Percentiles rank a stretch among this genome's conserved stretches.
These are phyloP conservation scores for Colletotrichum lindemuthianum DNA, from an alignment of 2,329 filamentous ascomycete genomes.

Conservation along the genomic window DNA sequence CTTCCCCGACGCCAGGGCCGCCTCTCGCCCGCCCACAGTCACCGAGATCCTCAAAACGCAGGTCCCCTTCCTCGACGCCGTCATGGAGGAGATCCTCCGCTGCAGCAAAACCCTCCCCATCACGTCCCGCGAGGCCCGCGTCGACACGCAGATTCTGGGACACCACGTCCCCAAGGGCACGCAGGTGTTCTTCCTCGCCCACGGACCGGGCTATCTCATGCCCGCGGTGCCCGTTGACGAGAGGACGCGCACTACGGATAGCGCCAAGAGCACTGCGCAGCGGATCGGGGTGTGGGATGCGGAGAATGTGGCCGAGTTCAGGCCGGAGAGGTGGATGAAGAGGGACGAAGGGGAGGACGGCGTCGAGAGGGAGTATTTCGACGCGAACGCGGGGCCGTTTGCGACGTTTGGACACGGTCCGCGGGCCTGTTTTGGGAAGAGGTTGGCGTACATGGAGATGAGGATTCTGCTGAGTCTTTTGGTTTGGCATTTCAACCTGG, in stretches of 20 bases:
- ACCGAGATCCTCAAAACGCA: slow-evolving; percentile 37
- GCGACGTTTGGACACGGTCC: slow-evolving; percentile 40
- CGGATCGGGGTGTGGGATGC: slow-evolving; percentile 24
- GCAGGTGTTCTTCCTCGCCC: slow-evolving; percentile 24
- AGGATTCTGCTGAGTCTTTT: slow-evolving; percentile 39
- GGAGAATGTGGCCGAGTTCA: slow-evolving; percentile 31
- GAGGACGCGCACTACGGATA: slow-evolving; percentile 31
- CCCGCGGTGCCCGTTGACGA: slow-evolving; percentile 29
- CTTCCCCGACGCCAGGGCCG: slow-evolving; percentile 31
- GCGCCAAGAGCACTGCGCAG: not conserved
- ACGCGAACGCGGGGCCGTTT: slow-evolving; percentile 40
- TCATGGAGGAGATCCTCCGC: slow-evolving; percentile 43
- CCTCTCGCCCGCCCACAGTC: slow-evolving; percentile 36
- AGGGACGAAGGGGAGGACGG: slow-evolving; percentile 21
- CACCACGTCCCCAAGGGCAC: slow-evolving; percentile 42
- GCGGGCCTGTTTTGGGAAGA: slow-evolving; percentile 42
- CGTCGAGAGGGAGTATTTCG: slow-evolving; percentile 35
- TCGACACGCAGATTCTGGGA: slow-evolving; percentile 42
- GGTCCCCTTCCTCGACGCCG: slow-evolving; percentile 43
- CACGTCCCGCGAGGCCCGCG: slow-evolving; percentile 38
- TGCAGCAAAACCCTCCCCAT: slow-evolving; percentile 38
- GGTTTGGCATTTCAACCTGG: slow-evolving; percentile 42
- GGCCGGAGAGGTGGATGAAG: slow-evolving; percentile 39
- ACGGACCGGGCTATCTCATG: slow-evolving; percentile 28
- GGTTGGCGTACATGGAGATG: slow-evolving; percentile 44